These are phyloP conservation scores for Tylopilus orsonianus DNA, from an alignment of 1,284 basidiomycete species.

Conservation along the genomic window DNA sequence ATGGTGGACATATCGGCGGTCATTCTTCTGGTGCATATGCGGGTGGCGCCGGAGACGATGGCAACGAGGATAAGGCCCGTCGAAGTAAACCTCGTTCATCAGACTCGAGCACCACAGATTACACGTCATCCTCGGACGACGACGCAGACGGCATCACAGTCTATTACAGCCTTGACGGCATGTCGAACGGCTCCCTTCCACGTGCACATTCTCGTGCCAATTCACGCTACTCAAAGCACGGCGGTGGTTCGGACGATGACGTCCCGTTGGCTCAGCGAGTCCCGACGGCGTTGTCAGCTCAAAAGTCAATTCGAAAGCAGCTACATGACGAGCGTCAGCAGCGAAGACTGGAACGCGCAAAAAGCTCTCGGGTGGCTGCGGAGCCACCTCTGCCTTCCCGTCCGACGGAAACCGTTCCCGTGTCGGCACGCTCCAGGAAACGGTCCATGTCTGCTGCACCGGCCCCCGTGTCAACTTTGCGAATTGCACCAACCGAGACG, in stretches of 20 bases:
- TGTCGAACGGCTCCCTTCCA: slow-evolving; percentile 23
- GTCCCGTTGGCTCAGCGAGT: slow-evolving; percentile 76
- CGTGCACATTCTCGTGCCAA: slow-evolving; percentile 25
- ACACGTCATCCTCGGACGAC: slow-evolving; percentile 40
- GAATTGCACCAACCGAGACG: slow-evolving; percentile 30
- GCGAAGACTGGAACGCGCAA: slow-evolving; percentile 50
- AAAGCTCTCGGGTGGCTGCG: slow-evolving; percentile 16
- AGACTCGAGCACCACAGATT: slow-evolving; percentile 35
- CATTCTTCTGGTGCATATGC: slow-evolving; percentile 20
- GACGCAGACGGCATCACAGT: slow-evolving; percentile 41
- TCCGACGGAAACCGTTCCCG: slow-evolving; percentile 9
- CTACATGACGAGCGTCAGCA: slow-evolving; percentile 66
- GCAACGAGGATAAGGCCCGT: slow-evolving; percentile 38
- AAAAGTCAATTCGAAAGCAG: slow-evolving; percentile 71
- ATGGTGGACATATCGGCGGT: slow-evolving; percentile 6
- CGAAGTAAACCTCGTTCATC: slow-evolving; percentile 29
- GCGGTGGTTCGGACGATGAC: slow-evolving; percentile 47
- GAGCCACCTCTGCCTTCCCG: slow-evolving; percentile 11
- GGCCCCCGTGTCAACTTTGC: slow-evolving; percentile 8
- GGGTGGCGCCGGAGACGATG: slow-evolving; percentile 35
- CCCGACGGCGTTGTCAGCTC: slow-evolving; percentile 73
- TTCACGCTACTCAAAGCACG: slow-evolving; percentile 23
- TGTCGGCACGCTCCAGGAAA: slow-evolving; percentile 23
- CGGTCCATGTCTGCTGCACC: slow-evolving; percentile 33
- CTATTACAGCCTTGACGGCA: slow-evolving; percentile 42